Conservation (phyloP, 805 yeast species). For the Candida railenensis region DNA sequence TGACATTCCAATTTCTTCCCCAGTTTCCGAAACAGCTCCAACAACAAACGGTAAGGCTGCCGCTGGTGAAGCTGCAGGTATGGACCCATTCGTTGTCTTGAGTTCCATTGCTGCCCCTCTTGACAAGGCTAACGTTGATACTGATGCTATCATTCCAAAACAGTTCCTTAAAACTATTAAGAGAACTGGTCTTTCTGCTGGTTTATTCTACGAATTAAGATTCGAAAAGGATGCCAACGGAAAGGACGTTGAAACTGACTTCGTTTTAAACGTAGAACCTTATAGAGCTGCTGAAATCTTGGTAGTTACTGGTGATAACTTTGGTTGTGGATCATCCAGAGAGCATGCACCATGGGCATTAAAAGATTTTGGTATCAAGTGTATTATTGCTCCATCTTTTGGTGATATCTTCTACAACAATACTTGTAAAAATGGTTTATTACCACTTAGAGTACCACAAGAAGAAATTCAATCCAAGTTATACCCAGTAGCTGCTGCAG, state of each 20-base stretch:
- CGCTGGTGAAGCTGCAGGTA: conserved; percentile 44
- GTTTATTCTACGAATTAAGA: conserved; percentile 90
- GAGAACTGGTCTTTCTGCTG: conserved; percentile 88
- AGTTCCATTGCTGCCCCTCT: conserved; percentile 92
- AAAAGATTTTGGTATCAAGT: conserved; percentile 94
- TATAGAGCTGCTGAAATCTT: conserved; percentile 78
- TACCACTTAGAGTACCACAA: conserved; percentile 89
- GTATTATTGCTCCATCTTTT: conserved; percentile 95
- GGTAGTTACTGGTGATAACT: conserved; percentile 93
- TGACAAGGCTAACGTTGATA: conserved; percentile 92
- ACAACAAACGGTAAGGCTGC: conserved; percentile 9
- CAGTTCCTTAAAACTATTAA: conserved; percentile 97
- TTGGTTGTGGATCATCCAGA: conserved; percentile 98
- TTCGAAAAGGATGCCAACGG: conserved; percentile 66
- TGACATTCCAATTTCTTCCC: conserved; percentile 58
- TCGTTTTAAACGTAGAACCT: conserved; percentile 82
- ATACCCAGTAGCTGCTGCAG: conserved; percentile 76
- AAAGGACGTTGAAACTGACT: conserved; percentile 80
- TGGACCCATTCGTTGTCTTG: conserved; percentile 72
- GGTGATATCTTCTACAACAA: conserved; percentile 98
- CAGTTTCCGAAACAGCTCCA: conserved; percentile 26
- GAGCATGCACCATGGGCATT: conserved; percentile 99
- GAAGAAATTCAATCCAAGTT: conserved; percentile 69
- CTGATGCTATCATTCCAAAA: conserved; percentile 98
- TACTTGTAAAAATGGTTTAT: conserved; percentile 91